phyloP scores from a whole-genome alignment of 306 rosid genomes.

The Trifolium subterraneum region DNA sequence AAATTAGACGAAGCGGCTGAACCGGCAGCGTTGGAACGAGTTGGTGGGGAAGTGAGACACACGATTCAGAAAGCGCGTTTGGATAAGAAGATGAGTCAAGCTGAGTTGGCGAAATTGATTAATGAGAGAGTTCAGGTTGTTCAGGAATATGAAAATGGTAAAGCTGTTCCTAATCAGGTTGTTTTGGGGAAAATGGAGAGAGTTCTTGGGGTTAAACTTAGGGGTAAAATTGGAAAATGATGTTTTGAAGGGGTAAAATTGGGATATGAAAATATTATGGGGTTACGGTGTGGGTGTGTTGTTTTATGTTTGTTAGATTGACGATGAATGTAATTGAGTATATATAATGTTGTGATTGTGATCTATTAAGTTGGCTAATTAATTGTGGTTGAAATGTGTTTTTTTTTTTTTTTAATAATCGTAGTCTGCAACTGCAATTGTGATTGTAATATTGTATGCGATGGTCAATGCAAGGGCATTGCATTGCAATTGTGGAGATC shows the following conservation, averaged over 20 bases:
- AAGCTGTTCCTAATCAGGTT: conserved; percentile 75
- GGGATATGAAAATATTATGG: neutral
- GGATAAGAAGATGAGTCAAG: conserved; percentile 84
- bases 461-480: too few species aligned
- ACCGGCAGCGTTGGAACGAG: conserved; percentile 70
- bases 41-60: conserved; percentile 62
- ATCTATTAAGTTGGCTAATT: neutral
- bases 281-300: neutral
- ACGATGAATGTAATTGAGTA: neutral
- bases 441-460: too few species aligned
- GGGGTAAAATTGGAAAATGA: conserved; percentile 72
- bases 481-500: too few species aligned
- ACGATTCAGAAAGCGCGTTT: conserved; percentile 80
- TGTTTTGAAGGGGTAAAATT: rapidly evolving
- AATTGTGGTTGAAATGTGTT: too few species aligned
- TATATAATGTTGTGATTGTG: neutral
- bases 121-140: conserved; percentile 81
- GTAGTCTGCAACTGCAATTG: too few species aligned
- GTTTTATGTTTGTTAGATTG: neutral
- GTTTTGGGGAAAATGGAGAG: conserved; percentile 81
- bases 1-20: conserved; percentile 80
- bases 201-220: conserved; percentile 72
- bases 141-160: conserved; percentile 86
- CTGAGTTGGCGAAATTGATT: conserved; percentile 76
- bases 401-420: too few species aligned